A percentile compares a stretch with the other conserved stretches of the same genome.
These are phyloP conservation scores for Coprinopsis marcescibilis DNA, from an alignment of 768 basidiomycete species.

Conservation along the genomic window DNA sequence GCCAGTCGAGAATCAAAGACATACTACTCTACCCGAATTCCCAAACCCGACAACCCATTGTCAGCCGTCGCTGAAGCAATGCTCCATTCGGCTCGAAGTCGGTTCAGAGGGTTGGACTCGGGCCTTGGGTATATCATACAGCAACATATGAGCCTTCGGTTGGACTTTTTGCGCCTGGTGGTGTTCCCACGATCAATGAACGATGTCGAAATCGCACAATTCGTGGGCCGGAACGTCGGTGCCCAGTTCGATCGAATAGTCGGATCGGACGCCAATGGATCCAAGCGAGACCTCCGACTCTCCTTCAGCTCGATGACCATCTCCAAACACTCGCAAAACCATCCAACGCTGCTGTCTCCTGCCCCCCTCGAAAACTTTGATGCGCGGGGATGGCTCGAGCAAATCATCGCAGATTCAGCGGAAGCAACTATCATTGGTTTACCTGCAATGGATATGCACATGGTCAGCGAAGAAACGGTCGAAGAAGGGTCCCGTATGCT, in stretches of 20 bases:
- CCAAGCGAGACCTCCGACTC: constrained; percentile 60
- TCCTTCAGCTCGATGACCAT: constrained; percentile 75
- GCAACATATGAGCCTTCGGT: constrained; percentile 69
- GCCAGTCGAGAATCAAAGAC: constrained; percentile 76
- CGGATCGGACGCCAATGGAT: constrained; percentile 39
- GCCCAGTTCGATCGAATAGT: constrained; percentile 66
- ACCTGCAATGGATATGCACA: constrained; percentile 77
- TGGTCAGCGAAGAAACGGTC: constrained; percentile 61
- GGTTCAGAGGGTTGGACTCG: constrained; percentile 62
- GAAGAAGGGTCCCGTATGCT: constrained; percentile 38
- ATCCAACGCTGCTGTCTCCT: constrained; percentile 34
- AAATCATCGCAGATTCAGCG: constrained; percentile 51
- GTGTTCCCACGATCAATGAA: constrained; percentile 77
- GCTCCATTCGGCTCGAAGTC: constrained; percentile 65
- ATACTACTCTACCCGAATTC: constrained; percentile 65
- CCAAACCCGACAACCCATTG: constrained; percentile 73
- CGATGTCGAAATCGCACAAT: constrained; percentile 73
- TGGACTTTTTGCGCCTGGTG: constrained; percentile 59
- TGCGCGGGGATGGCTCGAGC: constrained; percentile 53
- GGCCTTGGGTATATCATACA: constrained; percentile 56
- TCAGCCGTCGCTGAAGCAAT: constrained; percentile 85
- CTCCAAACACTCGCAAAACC: constrained; percentile 63
- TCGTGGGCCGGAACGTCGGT: constrained; percentile 60
- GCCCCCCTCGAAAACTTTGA: constrained; percentile 23
- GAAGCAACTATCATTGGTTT: constrained; percentile 76